Conservation (phyloP, 257 asterid genomes). For the Nicotiana paniculata region DNA sequence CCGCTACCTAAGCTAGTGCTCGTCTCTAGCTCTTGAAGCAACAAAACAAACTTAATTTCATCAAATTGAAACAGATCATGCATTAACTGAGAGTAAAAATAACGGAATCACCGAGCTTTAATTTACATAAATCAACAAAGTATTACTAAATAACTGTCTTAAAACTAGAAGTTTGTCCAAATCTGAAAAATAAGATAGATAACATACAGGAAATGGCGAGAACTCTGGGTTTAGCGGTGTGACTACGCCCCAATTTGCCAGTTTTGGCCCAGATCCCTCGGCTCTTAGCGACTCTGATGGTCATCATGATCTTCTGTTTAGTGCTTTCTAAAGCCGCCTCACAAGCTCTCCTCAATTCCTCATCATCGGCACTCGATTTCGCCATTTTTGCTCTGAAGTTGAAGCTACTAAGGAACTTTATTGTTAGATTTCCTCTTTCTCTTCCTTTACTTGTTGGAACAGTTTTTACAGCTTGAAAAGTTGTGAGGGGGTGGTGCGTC, state of each 20-base stretch:
- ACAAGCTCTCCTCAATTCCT: conserved; percentile 89
- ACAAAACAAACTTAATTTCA: background rate
- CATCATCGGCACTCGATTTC: conserved; percentile 98
- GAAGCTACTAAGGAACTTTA: too few species aligned
- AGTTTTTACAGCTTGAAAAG: conserved; percentile 4
- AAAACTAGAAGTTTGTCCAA: too few species aligned
- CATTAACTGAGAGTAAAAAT: background rate
- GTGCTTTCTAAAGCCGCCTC: conserved; percentile 87
- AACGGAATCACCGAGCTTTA: background rate
- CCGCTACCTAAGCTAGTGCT: background rate
- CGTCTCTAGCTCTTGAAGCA: background rate
- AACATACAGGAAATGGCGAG: background rate
- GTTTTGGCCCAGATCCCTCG: conserved; percentile 81
- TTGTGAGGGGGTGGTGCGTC: too few species aligned
- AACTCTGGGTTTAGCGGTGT: conserved; percentile 93
- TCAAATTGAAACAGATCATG: background rate
- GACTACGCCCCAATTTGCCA: conserved; percentile 73
- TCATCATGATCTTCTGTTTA: conserved; percentile 64
- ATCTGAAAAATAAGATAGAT: background rate
- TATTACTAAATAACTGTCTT: too few species aligned
- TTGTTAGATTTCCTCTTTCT: background rate
- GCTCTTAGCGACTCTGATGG: conserved; percentile 92
- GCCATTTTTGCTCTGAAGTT: conserved; percentile 44
- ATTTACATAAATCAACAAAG: background rate
- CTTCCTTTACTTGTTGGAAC: background rate